Evolutionary conservation across 1,284 basidiomycete genomes (phyloP).

Genomic region (Rhodotorula sp.): DNA sequence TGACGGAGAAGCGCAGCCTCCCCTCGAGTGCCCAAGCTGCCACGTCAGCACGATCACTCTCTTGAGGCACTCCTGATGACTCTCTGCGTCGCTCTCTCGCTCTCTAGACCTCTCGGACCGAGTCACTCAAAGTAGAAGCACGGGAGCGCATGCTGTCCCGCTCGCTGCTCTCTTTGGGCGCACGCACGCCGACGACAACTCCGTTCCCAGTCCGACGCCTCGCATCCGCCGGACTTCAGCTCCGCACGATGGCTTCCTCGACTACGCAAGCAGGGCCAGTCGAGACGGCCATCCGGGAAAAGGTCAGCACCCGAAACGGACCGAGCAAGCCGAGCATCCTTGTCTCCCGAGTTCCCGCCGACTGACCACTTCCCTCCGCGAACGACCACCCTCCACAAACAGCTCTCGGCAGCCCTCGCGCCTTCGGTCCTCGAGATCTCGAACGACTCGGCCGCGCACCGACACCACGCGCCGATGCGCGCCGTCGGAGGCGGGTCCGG

Average conservation of each 20-base stretch:
- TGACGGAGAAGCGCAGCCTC: too few species aligned
- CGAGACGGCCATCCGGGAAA: conserved; percentile 10
- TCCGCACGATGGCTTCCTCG: conserved; percentile 1
- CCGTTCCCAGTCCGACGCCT: not conserved
- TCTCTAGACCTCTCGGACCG: too few species aligned
- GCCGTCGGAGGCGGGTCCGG: conserved; percentile 38
- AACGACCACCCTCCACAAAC: not conserved
- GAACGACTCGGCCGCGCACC: conserved; percentile 43
- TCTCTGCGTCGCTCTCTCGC: too few species aligned
- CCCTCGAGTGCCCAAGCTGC: too few species aligned
- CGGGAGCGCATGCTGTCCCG: not conserved
- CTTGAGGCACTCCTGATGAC: too few species aligned
- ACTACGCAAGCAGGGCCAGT: conserved; percentile 3
- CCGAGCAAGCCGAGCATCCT: not conserved
- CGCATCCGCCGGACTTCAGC: not conserved
- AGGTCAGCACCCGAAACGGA: not conserved
- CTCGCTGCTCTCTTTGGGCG: not conserved
- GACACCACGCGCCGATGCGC: conserved; percentile 43
- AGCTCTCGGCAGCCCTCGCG: conserved; percentile 27
- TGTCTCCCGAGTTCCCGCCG: accelerated
- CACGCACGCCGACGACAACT: not conserved
- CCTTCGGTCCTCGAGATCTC: conserved; percentile 36
- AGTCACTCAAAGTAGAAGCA: not conserved
- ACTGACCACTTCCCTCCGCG: not conserved
- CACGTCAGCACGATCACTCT: too few species aligned